Evolutionary conservation across 2,329 filamentous ascomycete species (phyloP), one percentile per base, ranked within the genome.

Genomic region (Exophiala dermatitidis): DNA sequence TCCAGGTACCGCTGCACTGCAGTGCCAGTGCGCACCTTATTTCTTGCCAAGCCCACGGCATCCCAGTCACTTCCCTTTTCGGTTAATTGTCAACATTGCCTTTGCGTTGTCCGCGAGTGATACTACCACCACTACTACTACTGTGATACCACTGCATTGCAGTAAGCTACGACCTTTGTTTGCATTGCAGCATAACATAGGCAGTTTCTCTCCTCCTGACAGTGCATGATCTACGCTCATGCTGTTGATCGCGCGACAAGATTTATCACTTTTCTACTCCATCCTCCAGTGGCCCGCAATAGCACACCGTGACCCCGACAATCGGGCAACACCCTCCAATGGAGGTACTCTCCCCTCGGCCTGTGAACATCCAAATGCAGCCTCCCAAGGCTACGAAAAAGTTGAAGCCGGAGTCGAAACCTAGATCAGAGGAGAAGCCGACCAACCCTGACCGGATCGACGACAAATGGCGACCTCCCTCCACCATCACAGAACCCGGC

Each of bases 331-430:
- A 33, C n/a, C 31, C 47, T 52, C 51, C 54, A 52, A 74, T 75
- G 72, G 72, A 76, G 65, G 71, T 74, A 36, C 63, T 77, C 43
- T 76, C 74, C 31, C 74, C 74, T 47, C 71, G 72, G 47, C 72
- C 74, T 46, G 71, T 72, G 38, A 77, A 77, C 59, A 66, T 75
- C 50, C 67, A 69, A 59, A 67, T 72, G 41, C 73, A 71, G 54
- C 70, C 72, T 59, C 56, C 66, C 26, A 63, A 64, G 5, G 52
- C 50, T 9, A 68, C 68, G 60, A 68, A 72, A 57, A 68, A 64
- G 52, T 48, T 58, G 29, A 58, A 64, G 38, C 48, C 57, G 30
- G 62, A 63, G 45, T 51, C 57, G 8, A 62, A 65, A 46, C 69
- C 70, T 58, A 67, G 68, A 55, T 60, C 67, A 44, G 67, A 69